Evolutionary conservation across 345 rosid species (phyloP).

Genomic region (Dovyalis caffra): DNA sequence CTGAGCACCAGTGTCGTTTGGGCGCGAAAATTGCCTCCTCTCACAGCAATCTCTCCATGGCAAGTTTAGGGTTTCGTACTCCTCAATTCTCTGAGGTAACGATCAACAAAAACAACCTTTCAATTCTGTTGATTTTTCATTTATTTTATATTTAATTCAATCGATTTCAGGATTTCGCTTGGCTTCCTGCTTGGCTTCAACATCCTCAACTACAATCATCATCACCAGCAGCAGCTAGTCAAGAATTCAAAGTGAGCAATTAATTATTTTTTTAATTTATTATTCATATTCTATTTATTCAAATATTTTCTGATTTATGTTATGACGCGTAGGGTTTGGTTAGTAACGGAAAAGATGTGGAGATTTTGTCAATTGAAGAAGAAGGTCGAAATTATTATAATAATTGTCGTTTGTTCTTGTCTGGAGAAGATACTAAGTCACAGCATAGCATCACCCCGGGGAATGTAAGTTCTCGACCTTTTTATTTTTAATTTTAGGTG

Average conservation of each 20-base stretch:
- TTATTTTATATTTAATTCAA: background rate
- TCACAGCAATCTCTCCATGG: conserved; percentile 12
- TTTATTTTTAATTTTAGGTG: no score
- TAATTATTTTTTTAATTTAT: no score
- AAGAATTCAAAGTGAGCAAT: conserved; percentile 21
- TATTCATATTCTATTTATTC: background rate
- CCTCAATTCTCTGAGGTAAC: conserved; percentile 60
- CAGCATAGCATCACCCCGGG: conserved; percentile 21
- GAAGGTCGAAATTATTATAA: conserved; percentile 14
- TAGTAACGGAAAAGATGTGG: background rate
- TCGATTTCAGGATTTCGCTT: conserved; percentile 39
- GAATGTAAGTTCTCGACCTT: conserved; percentile 33
- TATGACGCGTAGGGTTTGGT: conserved; percentile 17
- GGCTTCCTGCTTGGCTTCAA: conserved; percentile 54
- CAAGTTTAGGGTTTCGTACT: conserved; percentile 50
- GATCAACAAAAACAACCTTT: background rate
- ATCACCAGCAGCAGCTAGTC: conserved; percentile 12
- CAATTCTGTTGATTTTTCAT: background rate
- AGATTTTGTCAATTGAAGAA: conserved; percentile 5
- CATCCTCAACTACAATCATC: conserved; percentile 24
- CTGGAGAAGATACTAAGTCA: conserved; percentile 41
- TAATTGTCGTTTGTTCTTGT: conserved; percentile 32
- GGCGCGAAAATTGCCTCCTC: conserved; percentile 5
- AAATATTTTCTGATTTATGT: background rate
- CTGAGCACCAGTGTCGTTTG: background rate